Evolutionary conservation across 768 basidiomycete genomes (phyloP).

Genomic region (Mycena haematopus): DNA sequence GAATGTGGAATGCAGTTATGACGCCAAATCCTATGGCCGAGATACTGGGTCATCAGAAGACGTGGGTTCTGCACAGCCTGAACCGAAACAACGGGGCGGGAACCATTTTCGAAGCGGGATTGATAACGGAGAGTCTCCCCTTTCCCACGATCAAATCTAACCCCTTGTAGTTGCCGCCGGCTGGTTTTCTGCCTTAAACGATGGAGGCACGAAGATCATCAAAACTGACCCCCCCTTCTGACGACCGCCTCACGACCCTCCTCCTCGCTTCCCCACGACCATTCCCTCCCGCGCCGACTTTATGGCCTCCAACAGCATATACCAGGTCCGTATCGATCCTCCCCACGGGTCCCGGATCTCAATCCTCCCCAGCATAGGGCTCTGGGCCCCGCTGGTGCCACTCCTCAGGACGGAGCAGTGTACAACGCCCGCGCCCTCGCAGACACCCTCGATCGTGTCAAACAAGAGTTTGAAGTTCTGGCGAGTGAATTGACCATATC

Average conservation of each 20-base stretch:
- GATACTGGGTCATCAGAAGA: background rate
- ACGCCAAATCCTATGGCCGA: background rate
- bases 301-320: conserved; percentile 27
- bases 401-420: conserved; percentile 7
- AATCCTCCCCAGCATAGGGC: conserved; percentile 19
- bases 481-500: conserved; percentile 24
- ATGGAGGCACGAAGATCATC: conserved; percentile 17
- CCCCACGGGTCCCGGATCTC: background rate
- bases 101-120: conserved; percentile 3
- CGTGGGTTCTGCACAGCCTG: background rate
- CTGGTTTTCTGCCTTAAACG: conserved; percentile 13
- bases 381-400: conserved; percentile 13
- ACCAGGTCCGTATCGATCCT: conserved; percentile 12
- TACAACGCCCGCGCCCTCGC: conserved; percentile 24
- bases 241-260: conserved; percentile 7
- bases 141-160: conserved; percentile 7
- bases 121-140: background rate
- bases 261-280: background rate
- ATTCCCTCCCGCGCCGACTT: background rate
- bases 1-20: background rate
- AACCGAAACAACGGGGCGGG: background rate
- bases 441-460: conserved; percentile 28
- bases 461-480: conserved; percentile 27
- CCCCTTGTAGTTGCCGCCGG: conserved; percentile 1
- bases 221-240: conserved; percentile 12